Evolutionary conservation across 495 filamentous ascomycete species (phyloP).

Genomic region (Arthonia radiata): DNA sequence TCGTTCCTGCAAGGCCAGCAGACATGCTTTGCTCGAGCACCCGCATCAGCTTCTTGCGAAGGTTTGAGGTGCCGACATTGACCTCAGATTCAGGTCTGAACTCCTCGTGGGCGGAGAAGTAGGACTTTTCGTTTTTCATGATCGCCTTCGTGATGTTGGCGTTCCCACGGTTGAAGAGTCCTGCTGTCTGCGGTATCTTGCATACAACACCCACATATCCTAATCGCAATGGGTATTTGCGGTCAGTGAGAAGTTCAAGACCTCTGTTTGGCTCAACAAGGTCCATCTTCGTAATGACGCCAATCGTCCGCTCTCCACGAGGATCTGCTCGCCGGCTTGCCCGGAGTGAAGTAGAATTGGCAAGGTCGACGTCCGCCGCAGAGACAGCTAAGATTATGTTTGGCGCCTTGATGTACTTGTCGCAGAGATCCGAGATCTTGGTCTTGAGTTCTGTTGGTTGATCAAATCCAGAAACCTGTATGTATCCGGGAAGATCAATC

Average conservation of each 20-base stretch:
- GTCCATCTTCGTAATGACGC: slow-evolving; percentile 98
- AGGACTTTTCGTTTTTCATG: slow-evolving; percentile 66
- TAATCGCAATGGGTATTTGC: slow-evolving; percentile 78
- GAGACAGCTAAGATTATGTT: slow-evolving; percentile 96
- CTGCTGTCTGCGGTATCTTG: slow-evolving; percentile 38
- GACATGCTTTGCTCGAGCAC: slow-evolving; percentile 96
- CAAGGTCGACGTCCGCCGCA: slow-evolving; percentile 87
- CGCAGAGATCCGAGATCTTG: slow-evolving; percentile 88
- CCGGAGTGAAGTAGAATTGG: slow-evolving; percentile 81
- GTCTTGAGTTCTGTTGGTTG: slow-evolving; percentile 81
- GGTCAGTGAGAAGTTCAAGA: slow-evolving; percentile 50
- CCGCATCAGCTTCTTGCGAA: slow-evolving; percentile 89
- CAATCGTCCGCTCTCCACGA: slow-evolving; percentile 83
- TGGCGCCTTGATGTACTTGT: slow-evolving; percentile 90
- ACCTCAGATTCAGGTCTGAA: slow-evolving; percentile 50
- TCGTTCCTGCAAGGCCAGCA: slow-evolving; percentile 60
- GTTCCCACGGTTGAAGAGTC: slow-evolving; percentile 60
- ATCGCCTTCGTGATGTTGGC: slow-evolving; percentile 63
- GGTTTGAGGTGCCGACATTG: slow-evolving; percentile 55
- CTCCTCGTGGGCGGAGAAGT: slow-evolving; percentile 60
- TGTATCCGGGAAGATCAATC: slow-evolving; percentile 92
- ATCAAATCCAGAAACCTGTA: slow-evolving; percentile 76
- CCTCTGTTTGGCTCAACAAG: slow-evolving; percentile 71
- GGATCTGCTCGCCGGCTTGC: slow-evolving; percentile 85
- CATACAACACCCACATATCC: slow-evolving; percentile 96